A percentile compares a stretch with the other conserved stretches of the same genome.
These are phyloP conservation scores for Mallotus japonicus DNA, from an alignment of 441 rosid genomes.

Conservation along the genomic window DNA sequence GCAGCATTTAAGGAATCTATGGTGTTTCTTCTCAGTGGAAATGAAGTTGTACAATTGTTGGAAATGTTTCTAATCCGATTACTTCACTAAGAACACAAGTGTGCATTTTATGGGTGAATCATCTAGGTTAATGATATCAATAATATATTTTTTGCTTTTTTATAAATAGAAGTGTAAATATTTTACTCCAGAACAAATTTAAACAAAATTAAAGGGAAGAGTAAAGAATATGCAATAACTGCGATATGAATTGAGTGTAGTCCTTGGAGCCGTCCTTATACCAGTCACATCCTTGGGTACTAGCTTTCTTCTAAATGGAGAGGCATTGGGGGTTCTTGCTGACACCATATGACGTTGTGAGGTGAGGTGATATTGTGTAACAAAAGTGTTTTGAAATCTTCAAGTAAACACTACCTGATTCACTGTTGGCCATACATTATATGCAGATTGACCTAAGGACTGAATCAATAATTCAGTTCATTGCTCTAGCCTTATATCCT, in stretches of 20 bases:
- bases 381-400: constrained; percentile 5
- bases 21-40: neutral
- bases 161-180: too few species aligned
- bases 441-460: constrained; percentile 85
- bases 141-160: neutral
- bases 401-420: constrained; percentile 8
- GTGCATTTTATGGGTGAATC: neutral
- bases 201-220: too few species aligned
- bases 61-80: neutral
- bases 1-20: neutral
- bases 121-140: neutral
- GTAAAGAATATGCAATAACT: too few species aligned
- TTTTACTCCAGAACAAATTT: too few species aligned
- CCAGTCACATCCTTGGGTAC: constrained; percentile 99
- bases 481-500: constrained; percentile 64
- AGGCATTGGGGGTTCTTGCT: constrained; percentile 88
- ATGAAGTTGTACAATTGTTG: too few species aligned
- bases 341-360: constrained; percentile 86
- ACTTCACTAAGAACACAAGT: neutral
- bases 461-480: constrained; percentile 49
- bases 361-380: constrained; percentile 42
- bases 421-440: constrained; percentile 20
- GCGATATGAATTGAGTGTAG: too few species aligned
- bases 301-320: constrained; percentile 85
- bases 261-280: constrained; percentile 78